Conservation (phyloP, 2,329 filamentous ascomycete genomes). For the Nemania bipapillata region DNA sequence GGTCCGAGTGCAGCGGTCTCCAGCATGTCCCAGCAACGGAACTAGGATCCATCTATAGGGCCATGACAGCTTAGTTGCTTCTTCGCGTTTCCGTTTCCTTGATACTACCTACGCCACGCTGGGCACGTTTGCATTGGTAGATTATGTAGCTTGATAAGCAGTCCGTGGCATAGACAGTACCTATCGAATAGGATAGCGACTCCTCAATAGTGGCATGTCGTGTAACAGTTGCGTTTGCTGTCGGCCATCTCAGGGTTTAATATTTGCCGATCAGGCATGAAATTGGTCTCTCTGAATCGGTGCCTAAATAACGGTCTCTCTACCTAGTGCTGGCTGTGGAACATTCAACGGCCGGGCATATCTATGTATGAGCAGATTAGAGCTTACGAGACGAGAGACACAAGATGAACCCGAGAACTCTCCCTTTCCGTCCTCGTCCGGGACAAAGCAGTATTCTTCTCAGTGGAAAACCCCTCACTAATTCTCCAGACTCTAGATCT, state of each 20-base stretch:
- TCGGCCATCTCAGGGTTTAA: not conserved
- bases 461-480: too few relatives aligned
- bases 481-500: slow-evolving; percentile 9
- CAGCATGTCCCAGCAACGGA: not conserved
- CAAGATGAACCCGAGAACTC: slow-evolving; percentile 16
- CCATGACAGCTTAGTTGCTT: not conserved
- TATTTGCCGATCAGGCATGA: not conserved
- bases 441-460: not conserved
- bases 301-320: too few relatives aligned
- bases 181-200: not conserved
- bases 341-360: not conserved
- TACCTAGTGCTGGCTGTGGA: not conserved
- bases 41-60: not conserved
- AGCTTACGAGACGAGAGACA: not conserved
- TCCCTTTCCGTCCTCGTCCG: slow-evolving; percentile 17
- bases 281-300: not conserved
- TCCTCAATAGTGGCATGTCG: slow-evolving; percentile 4
- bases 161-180: not conserved
- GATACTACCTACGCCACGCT: not conserved
- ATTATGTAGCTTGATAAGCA: not conserved
- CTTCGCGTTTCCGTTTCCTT: not conserved
- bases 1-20: not conserved
- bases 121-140: not conserved
- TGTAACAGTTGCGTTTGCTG: slow-evolving; percentile 9
- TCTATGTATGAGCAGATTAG: not conserved